Base-by-base conservation (phyloP, 371 early-diverging fungal species). In the Entomophthora muscae region DNA sequence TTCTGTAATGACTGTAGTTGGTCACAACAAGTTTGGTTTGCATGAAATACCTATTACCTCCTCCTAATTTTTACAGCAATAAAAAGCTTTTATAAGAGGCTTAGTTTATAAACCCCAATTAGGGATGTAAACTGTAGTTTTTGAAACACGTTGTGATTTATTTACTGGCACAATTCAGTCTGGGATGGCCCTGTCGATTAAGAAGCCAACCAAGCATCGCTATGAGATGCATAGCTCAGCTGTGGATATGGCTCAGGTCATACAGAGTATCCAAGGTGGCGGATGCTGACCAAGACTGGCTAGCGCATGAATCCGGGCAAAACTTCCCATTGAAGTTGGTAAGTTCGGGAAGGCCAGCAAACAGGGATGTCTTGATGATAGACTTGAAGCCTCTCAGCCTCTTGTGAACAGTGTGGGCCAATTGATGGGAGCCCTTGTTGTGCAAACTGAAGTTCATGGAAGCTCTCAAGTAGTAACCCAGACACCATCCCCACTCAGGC, bases 401-500 rank as follows among this genome's bases (percentile, higher is more conserved):
- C 61, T 13, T 42, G 17, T 33, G 29, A 7, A 32, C 60, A 23
- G 5, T 12, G 28, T 65, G 33, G 32, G 56, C 21, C 30, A 42
- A 57, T 29, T 13, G 22, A 1, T 26, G 1, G 0, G 7, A 21
- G 2, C 12, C n/a, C 5, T 23, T 13, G 1, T 51, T 13, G 3
- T 61, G 51, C 10, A 68, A 66, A 1, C 67, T 72, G 52, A 66
- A 70, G 22, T 74, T 64, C 30, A 87, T 69, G 54, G 84, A 86
- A 0, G 98, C 91, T 13, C 88, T 83, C 61, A 94, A 75, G 71
- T 83, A 95, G 74, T 84, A 93, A 0, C 94, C 95, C 0, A 83
- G 76, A 13, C 80, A 78, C 95, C 95, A 98, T 3, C 95, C 76
- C 98, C 98, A 98, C 79, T 98, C 98, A 27, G 86, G 86, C 2